Conservation (phyloP, 495 filamentous ascomycete species). For the Aspergillus leporis region DNA sequence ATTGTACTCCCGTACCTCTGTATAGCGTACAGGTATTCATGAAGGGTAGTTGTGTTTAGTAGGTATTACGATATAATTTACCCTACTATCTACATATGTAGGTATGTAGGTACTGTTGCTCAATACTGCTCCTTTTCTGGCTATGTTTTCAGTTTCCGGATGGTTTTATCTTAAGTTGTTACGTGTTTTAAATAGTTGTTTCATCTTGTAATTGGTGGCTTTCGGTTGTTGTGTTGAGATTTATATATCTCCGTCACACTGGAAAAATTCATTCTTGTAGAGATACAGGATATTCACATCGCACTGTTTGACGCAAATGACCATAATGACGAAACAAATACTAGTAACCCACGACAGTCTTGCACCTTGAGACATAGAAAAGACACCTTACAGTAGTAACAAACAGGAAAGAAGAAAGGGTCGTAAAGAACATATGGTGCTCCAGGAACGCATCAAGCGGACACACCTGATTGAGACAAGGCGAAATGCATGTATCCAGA, state of each 20-base stretch:
- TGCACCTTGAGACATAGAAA: constrained; percentile 12
- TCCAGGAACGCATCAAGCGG: constrained; percentile 12
- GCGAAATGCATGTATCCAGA: constrained; percentile 2
- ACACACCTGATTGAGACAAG: constrained; percentile 7
- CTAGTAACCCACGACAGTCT: constrained; percentile 13
- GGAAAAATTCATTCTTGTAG: constrained; percentile 11
- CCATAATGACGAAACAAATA: constrained; percentile 5
- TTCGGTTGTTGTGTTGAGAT: background rate
- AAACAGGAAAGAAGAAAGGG: constrained; percentile 5
- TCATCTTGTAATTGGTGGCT: background rate
- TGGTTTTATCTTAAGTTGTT: background rate
- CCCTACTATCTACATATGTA: background rate
- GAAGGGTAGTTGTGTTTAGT: background rate
- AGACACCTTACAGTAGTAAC: constrained; percentile 13
- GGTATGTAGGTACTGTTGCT: background rate
- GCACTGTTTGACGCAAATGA: background rate
- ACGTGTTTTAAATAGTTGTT: background rate
- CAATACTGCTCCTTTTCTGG: background rate
- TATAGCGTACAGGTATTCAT: background rate
- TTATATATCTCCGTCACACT: background rate
- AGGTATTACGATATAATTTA: background rate
- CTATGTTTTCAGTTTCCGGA: no score
- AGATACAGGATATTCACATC: constrained; percentile 16
- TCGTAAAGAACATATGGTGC: constrained; percentile 14
- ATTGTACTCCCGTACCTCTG: background rate